Conservation (phyloP, 2,329 filamentous ascomycete genomes). For the Talaromyces marneffei region DNA sequence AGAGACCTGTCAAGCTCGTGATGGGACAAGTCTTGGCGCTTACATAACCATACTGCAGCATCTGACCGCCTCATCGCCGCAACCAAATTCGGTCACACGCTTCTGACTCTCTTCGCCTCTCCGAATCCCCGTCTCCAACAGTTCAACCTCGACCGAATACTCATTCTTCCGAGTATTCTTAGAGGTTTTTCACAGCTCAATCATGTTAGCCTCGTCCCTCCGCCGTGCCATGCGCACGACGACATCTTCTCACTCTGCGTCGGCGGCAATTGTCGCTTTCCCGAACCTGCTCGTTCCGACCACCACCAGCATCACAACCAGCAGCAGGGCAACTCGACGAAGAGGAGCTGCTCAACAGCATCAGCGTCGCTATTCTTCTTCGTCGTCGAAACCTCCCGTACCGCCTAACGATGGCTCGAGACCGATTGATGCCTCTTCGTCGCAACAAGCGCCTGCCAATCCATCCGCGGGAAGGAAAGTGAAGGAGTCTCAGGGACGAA, state of each 20-base stretch:
- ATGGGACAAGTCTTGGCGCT: neutral
- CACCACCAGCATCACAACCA: conserved; percentile 23
- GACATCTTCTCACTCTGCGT: conserved; percentile 3
- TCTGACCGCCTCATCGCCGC: conserved; percentile 18
- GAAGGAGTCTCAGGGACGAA: conserved; percentile 18
- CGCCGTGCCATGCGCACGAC: conserved; percentile 39
- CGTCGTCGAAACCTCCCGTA: conserved; percentile 44
- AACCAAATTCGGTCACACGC: conserved; percentile 12
- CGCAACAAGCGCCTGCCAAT: neutral
- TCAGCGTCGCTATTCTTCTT: conserved; percentile 46
- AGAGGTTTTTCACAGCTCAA: conserved; percentile 11
- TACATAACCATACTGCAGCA: conserved; percentile 12
- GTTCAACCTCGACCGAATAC: conserved; percentile 2
- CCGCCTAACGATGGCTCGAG: conserved; percentile 43
- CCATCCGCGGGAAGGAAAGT: conserved; percentile 30
- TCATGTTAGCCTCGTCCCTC: conserved; percentile 44
- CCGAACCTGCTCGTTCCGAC: conserved; percentile 29
- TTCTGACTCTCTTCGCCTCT: conserved; percentile 9
- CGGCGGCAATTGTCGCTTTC: conserved; percentile 21
- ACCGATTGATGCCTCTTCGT: conserved; percentile 34
- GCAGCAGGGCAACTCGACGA: conserved; percentile 17
- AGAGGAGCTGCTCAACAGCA: conserved; percentile 22
- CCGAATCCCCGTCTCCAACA: neutral
- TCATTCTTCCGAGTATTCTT: neutral
- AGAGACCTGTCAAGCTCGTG: no score